phyloP scores from a whole-genome alignment of 306 rosid genomes.

The Aeschynomene evenia region DNA sequence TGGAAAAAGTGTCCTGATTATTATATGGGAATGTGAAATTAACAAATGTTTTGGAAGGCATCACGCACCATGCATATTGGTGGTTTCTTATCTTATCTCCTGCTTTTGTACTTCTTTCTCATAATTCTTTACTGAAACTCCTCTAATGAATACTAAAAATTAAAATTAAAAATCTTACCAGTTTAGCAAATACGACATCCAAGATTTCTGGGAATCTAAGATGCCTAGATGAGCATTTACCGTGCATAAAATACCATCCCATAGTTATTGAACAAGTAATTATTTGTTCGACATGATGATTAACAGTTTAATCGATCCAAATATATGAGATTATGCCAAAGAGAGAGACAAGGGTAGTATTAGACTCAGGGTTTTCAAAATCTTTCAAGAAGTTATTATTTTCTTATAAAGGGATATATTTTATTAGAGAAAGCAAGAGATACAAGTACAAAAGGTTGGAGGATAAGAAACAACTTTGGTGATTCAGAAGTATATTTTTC shows the following conservation, averaged over 20 bases:
- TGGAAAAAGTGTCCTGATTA: background rate
- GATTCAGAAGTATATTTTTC: background rate
- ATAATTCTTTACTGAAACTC: background rate
- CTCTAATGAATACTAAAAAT: background rate
- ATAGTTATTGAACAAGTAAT: background rate
- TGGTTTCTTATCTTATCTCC: background rate
- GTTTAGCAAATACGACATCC: conserved; percentile 10
- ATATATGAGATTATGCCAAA: background rate
- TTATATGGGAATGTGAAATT: background rate
- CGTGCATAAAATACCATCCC: conserved; percentile 1
- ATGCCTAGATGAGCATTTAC: conserved; percentile 14
- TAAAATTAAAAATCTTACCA: background rate
- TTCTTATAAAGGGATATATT: background rate
- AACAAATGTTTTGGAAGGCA: conserved; percentile 15
- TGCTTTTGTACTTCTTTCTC: too few relatives aligned
- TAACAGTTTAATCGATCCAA: background rate
- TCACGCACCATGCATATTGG: background rate
- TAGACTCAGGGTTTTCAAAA: background rate
- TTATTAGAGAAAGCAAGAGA: background rate
- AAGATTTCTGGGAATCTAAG: conserved; percentile 9
- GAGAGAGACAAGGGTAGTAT: background rate
- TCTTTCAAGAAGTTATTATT: background rate
- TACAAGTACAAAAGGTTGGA: background rate
- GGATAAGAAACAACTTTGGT: background rate
- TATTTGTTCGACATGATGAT: conserved; percentile 16